Base-by-base conservation (phyloP, 2,329 filamentous ascomycete genomes). In the Aspergillus texensis region DNA sequence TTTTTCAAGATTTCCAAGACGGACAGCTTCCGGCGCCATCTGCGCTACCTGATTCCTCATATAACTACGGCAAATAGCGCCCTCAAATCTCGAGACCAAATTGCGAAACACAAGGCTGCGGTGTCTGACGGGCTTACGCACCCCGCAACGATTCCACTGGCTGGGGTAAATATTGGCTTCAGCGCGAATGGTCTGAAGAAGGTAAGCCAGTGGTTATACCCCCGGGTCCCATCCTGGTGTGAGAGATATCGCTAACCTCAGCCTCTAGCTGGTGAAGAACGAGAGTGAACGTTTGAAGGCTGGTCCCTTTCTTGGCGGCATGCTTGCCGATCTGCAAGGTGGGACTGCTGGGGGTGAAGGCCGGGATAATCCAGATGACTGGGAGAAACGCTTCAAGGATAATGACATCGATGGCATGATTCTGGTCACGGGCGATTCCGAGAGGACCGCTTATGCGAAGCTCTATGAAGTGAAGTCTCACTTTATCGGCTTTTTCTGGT, bases 1-100 rank as follows among this genome's bases (percentile, higher is more conserved):
- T 68, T 68, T n/a, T 68, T 68, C 50, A 57, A 55, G 2, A 62
- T 68, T 28, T n/a, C 16, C 36, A 50, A 67, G 39, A 24, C 21
- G 11, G 26, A 43, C 36, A 61, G 56, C 30, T 67, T 67, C 55
- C 62, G 62, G 24, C 28, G 52, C 12, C 62, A 62, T 4, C 55
- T 68, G 34, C 34, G 14, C 21, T 36, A 58, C 12, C 58, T 68
- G 9, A 56, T 64, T 24, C 53, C 60, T 11, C 46, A 63, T 9
- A 66, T 68, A 45, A 68, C 62, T 12, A 67, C 62, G 2, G 65
- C 60, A 9, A 30, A 64, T 41, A 32, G 48, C 43, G 64, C 62
- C 24, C 58, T 62, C 14, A 21, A 54, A 16, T 1, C 26, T 28
- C 24, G 26, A 6, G 26, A 28, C 8, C 24, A 30, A 19, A 50